phyloP scores from a whole-genome alignment of 2,329 filamentous ascomycete genomes.

The Didymella exigua region DNA sequence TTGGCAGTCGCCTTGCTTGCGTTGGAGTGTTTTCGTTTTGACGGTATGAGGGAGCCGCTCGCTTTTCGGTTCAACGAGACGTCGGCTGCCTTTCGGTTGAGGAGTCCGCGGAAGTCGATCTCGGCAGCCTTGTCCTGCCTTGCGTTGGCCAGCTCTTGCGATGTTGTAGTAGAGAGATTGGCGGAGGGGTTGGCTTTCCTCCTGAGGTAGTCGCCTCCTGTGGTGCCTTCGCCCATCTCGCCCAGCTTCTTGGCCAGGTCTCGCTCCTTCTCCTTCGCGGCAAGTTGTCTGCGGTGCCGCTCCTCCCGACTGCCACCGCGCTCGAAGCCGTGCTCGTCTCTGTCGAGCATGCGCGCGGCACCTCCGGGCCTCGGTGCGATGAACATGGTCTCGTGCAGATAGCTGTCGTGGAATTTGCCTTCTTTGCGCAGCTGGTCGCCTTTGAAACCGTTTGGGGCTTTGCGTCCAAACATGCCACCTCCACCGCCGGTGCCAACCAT shows the following conservation, averaged over 20 bases:
- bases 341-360: constrained; percentile 69
- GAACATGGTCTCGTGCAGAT: constrained; percentile 59
- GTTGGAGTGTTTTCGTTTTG: constrained; percentile 49
- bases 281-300: constrained; percentile 67
- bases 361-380: constrained; percentile 53
- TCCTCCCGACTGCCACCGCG: constrained; percentile 67
- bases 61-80: constrained; percentile 41
- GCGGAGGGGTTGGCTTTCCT: constrained; percentile 31
- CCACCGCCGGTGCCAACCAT: constrained; percentile 59
- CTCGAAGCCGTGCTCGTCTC: constrained; percentile 54
- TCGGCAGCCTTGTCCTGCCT: constrained; percentile 25
- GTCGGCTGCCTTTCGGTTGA: constrained; percentile 52
- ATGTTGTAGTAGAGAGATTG: constrained; percentile 27
- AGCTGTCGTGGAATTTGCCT: constrained; percentile 60
- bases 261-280: constrained; percentile 72
- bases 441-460: constrained; percentile 30
- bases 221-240: constrained; percentile 63
- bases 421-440: constrained; percentile 39
- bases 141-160: constrained; percentile 22
- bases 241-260: constrained; percentile 73
- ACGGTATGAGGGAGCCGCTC: constrained; percentile 39
- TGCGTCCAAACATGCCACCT: constrained; percentile 42
- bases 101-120: constrained; percentile 49
- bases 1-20: constrained; percentile 40
- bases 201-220: constrained; percentile 74